Conservation (phyloP, 1,284 basidiomycete species). For the Phlebopus sp. region DNA sequence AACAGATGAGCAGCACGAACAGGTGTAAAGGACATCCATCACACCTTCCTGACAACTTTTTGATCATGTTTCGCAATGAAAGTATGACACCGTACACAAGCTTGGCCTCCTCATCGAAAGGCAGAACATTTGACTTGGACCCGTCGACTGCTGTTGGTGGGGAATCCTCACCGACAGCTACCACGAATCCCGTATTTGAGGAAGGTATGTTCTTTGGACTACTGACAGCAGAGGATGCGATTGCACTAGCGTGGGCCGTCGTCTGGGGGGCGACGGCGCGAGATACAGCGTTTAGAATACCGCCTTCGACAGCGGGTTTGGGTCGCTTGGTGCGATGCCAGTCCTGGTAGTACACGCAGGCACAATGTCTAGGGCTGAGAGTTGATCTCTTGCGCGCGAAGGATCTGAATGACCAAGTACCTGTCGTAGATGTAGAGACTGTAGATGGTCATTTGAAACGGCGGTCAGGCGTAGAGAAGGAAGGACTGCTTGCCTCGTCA, state of each 20-base stretch:
- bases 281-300: conserved; percentile 74
- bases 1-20: background rate
- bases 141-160: conserved; percentile 36
- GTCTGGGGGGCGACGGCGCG: conserved; percentile 52
- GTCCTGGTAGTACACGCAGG: conserved; percentile 91
- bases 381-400: background rate
- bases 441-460: conserved; percentile 70
- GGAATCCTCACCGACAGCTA: conserved; percentile 58
- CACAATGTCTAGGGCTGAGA: conserved; percentile 66
- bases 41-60: conserved; percentile 85
- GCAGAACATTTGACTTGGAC: conserved; percentile 49
- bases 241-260: conserved; percentile 30
- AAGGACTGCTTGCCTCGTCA: too few relatives aligned
- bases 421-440: conserved; percentile 91
- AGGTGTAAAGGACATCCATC: conserved; percentile 4
- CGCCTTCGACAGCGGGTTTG: conserved; percentile 66
- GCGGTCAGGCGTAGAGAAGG: too few relatives aligned
- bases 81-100: conserved; percentile 95
- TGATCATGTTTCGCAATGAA: conserved; percentile 91
- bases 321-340: conserved; percentile 82
- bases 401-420: conserved; percentile 33
- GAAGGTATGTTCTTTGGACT: conserved; percentile 64
- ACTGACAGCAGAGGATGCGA: conserved; percentile 39
- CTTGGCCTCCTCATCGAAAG: conserved; percentile 98
- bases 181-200: conserved; percentile 61